A percentile compares a stretch with the other conserved stretches of the same genome.
phyloP scores from a whole-genome alignment of 2,329 filamentous ascomycete species.

The Aspergillus sp. region DNA sequence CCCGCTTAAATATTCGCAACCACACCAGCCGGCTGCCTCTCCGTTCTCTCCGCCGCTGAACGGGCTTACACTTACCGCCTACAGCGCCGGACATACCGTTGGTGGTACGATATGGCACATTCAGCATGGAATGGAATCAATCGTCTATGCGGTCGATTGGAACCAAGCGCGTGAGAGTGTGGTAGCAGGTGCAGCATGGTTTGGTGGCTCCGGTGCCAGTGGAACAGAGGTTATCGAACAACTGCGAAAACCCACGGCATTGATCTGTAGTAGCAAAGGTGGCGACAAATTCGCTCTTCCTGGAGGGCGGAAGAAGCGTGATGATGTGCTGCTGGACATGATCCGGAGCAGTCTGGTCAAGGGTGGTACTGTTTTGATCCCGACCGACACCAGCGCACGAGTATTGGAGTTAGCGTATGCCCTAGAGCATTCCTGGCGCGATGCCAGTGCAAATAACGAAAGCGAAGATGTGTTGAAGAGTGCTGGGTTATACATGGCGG shows the following conservation, averaged over 20 bases:
- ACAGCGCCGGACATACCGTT: constrained; percentile 91
- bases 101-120: constrained; percentile 99
- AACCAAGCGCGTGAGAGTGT: constrained; percentile 97
- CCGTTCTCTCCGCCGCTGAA: constrained; percentile 84
- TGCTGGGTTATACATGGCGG: constrained; percentile 69
- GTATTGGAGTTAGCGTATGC: constrained; percentile 88
- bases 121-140: constrained; percentile 90
- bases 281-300: constrained; percentile 63
- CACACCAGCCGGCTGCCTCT: constrained; percentile 80
- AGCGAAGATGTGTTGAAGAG: constrained; percentile 46
- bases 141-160: constrained; percentile 97
- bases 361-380: constrained; percentile 86
- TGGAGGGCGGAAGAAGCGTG: constrained; percentile 70
- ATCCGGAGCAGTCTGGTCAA: constrained; percentile 70
- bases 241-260: constrained; percentile 81
- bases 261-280: constrained; percentile 85
- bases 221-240: constrained; percentile 91
- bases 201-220: constrained; percentile 71
- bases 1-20: constrained; percentile 92
- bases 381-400: constrained; percentile 90
- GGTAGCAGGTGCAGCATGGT: constrained; percentile 85
- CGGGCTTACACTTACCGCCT: constrained; percentile 89
- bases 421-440: constrained; percentile 84
- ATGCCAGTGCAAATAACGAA: constrained; percentile 45
- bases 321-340: constrained; percentile 76